Evolutionary conservation across 1,139 yeast genomes (phyloP), one percentile per base, ranked within the genome.

Genomic region (Debaryomyces sp.): DNA sequence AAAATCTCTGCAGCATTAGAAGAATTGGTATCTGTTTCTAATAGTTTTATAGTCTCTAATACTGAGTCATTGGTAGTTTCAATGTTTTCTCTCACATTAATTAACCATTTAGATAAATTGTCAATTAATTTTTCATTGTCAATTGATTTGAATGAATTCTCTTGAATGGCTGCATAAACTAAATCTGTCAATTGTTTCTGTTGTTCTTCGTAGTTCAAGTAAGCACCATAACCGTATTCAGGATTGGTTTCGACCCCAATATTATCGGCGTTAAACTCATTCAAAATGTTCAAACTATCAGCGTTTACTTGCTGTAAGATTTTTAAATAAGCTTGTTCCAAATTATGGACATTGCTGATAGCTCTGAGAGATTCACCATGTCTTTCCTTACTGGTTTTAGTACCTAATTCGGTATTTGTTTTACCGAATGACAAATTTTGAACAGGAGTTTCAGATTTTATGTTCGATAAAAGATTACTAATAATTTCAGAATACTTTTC

Each of bases 201-300:
- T 54, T 78, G 73, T 58, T 84, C 83, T 59, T 82, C 78, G 38
- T 72, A 73, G 42, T 79, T 81, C 58, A 91, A 70, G 61, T 77
- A 90, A 33, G 83, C 73, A 67, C 99, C 99, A 57, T 80, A 89
- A 2, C 97, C 97, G 63, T 74, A 91, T 67, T 91, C 97, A 9
- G 98, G 98, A 53, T 76, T 79, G 15, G 84, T 51, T 39, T 75
- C 71, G 46, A 71, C 66, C 23, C 80, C 80, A 47, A 75, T 71
- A 48, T 76, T 75, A 8, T 59, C 58, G 24, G 72, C 60, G 35
- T 63, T 55, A 53, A 62, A 73, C 35, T 75, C 74, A 66, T 89
- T 88, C 63, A 88, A 76, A 40, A 91, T 68, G 46, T 79, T 74
- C 55, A 89, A 73, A 46, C 78, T 74, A 4, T 52, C 47, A 15